Conservation (phyloP, 176 grass and related monocot genomes). For the Triticum aestivum region DNA sequence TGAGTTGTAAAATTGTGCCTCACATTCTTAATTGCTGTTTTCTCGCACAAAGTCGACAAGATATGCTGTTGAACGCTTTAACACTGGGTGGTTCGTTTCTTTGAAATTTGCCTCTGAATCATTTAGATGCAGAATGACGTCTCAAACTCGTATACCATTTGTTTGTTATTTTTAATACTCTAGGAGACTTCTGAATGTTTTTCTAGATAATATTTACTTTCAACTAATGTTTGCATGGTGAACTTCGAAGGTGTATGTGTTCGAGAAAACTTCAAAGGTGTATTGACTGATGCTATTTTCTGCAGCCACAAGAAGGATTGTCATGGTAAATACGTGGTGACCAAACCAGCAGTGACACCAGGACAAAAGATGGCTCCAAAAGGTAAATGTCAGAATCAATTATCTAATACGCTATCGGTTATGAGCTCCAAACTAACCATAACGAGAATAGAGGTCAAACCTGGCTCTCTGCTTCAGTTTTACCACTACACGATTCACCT, state of each 20-base stretch:
- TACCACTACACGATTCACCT: conserved; percentile 10
- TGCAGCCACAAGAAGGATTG: conserved; percentile 62
- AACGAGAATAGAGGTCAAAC: not conserved
- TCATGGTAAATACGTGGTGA: conserved; percentile 39
- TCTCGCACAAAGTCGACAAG: not conserved
- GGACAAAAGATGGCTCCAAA: conserved; percentile 36
- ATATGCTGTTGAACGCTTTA: not conserved
- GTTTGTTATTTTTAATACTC: conserved; percentile 1
- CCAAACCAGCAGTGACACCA: not conserved
- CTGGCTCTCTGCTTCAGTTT: not conserved
- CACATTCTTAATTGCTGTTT: not conserved
- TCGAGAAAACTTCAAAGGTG: not conserved
- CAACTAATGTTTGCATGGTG: conserved; percentile 11
- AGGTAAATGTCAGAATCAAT: conserved; percentile 39
- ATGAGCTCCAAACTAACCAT: not conserved
- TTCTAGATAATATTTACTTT: conserved; percentile 12
- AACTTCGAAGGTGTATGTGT: not conserved
- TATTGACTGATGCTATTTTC: conserved; percentile 42
- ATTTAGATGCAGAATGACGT: not conserved
- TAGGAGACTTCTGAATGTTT: not conserved
- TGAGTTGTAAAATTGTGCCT: not conserved
- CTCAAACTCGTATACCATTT: not conserved
- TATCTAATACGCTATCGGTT: conserved; percentile 18
- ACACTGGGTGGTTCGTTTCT: not conserved
- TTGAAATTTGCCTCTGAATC: not conserved